phyloP scores from a whole-genome alignment of 1,284 basidiomycete genomes.

The Ganoderma multipileum region DNA sequence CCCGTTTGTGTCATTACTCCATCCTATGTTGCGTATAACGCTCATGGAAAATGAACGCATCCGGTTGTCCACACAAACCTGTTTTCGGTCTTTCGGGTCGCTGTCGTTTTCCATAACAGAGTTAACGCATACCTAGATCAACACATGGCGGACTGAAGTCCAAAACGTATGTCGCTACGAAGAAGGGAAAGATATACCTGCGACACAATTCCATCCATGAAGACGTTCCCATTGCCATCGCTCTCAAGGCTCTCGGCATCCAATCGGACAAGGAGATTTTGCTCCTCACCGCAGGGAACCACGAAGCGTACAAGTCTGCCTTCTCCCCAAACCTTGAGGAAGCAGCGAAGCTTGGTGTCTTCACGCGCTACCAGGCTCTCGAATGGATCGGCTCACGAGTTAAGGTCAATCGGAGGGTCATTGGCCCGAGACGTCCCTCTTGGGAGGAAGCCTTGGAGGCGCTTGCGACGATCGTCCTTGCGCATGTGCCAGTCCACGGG shows the following conservation, averaged over 20 bases:
- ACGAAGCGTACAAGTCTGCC: slow-evolving; percentile 87
- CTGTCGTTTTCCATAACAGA: neutral
- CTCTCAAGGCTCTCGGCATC: slow-evolving; percentile 95
- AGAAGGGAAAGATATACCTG: slow-evolving; percentile 93
- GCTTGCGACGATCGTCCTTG: slow-evolving; percentile 95
- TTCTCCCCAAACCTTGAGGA: slow-evolving; percentile 97
- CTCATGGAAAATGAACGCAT: neutral
- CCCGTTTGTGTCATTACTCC: neutral
- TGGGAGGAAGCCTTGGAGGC: slow-evolving; percentile 97
- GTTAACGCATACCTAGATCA: slow-evolving; percentile 59
- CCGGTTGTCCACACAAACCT: neutral
- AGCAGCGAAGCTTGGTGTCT: slow-evolving; percentile 88
- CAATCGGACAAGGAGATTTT: slow-evolving; percentile 99
- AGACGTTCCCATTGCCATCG: slow-evolving; percentile 96
- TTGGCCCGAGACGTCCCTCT: slow-evolving; percentile 84
- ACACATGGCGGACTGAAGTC: slow-evolving; percentile 98
- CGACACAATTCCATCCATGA: slow-evolving; percentile 99
- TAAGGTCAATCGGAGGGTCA: slow-evolving; percentile 84
- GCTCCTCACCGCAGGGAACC: slow-evolving; percentile 91
- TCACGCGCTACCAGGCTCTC: slow-evolving; percentile 93
- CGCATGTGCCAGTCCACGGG: slow-evolving; percentile 93
- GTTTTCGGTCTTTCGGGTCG: neutral
- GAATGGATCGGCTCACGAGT: slow-evolving; percentile 96
- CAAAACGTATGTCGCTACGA: slow-evolving; percentile 97
- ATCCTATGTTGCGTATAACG: neutral